Evolutionary conservation across 257 asterid species (phyloP).

Genomic region (Primulina huaijiensis): DNA sequence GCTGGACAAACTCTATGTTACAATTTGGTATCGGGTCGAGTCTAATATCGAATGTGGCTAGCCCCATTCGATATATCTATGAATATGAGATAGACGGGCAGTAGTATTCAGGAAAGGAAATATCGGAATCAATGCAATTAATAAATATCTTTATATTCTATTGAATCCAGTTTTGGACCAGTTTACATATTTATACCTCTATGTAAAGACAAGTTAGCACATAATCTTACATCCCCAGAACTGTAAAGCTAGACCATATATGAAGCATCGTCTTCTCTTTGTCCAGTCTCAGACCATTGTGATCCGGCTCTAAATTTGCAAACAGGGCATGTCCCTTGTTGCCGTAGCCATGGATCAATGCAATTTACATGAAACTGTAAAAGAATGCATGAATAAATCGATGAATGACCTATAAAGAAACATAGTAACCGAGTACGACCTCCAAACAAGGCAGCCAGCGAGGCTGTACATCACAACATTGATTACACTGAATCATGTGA

Average conservation of each 20-base stretch:
- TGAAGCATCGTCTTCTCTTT: slow-evolving; percentile 50
- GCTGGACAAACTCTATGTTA: too few species aligned
- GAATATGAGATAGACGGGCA: neutral
- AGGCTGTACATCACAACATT: neutral
- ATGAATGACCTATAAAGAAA: neutral
- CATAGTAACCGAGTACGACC: too few species aligned
- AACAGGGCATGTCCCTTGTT: slow-evolving; percentile 97
- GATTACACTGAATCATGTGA: too few species aligned
- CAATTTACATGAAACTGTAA: slow-evolving; percentile 89
- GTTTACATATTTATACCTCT: neutral
- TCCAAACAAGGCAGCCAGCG: neutral
- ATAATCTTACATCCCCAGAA: neutral
- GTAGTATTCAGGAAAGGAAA: neutral
- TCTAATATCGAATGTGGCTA: too few species aligned
- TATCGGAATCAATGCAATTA: neutral
- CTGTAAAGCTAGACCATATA: slow-evolving; percentile 47
- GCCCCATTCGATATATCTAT: too few species aligned
- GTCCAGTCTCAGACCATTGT: slow-evolving; percentile 55
- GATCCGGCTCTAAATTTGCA: slow-evolving; percentile 89
- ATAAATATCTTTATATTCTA: neutral
- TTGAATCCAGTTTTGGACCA: neutral
- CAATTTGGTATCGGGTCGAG: too few species aligned
- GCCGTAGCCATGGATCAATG: slow-evolving; percentile 97
- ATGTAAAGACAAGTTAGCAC: neutral
- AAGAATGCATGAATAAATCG: slow-evolving; percentile 2